These are phyloP conservation scores for Dothidotthia symphoricarpi DNA, from an alignment of 2,329 filamentous ascomycete species.

Conservation along the genomic window DNA sequence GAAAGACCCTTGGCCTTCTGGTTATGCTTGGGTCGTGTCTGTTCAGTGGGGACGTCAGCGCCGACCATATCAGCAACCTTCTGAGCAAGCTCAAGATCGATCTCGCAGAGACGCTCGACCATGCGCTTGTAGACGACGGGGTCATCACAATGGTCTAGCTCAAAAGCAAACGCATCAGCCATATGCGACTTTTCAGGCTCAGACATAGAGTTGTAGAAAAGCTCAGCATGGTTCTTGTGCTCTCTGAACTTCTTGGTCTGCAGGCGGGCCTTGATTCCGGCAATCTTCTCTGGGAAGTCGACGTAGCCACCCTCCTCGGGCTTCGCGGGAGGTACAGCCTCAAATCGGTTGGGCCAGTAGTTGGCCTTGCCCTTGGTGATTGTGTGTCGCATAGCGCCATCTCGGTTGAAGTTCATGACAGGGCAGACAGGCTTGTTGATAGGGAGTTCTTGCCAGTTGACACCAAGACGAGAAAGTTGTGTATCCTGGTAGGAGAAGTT, in stretches of 20 bases:
- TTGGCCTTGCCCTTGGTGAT: conserved; percentile 73
- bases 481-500: conserved; percentile 69
- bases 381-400: conserved; percentile 69
- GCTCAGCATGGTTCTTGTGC: conserved; percentile 73
- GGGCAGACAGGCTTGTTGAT: conserved; percentile 75
- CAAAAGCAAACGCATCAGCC: conserved; percentile 62
- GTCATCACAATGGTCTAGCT: conserved; percentile 80
- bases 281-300: conserved; percentile 64
- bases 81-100: conserved; percentile 68
- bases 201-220: conserved; percentile 78
- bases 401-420: conserved; percentile 73
- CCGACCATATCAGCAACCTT: conserved; percentile 69
- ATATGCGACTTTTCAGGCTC: conserved; percentile 65
- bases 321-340: conserved; percentile 61
- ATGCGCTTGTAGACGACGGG: conserved; percentile 71
- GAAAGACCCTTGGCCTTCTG: conserved; percentile 66
- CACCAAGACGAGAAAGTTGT: conserved; percentile 67
- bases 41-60: conserved; percentile 56
- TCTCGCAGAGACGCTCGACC: conserved; percentile 66
- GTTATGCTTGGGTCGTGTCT: conserved; percentile 61
- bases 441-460: conserved; percentile 74
- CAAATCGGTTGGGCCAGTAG: conserved; percentile 76
- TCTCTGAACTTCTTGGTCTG: conserved; percentile 74
- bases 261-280: conserved; percentile 68
- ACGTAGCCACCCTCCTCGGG: conserved; percentile 63